A percentile compares a stretch with the other conserved stretches of the same genome.
Conservation (phyloP, 2,329 filamentous ascomycete species). For the Diplodia sapinea region DNA sequence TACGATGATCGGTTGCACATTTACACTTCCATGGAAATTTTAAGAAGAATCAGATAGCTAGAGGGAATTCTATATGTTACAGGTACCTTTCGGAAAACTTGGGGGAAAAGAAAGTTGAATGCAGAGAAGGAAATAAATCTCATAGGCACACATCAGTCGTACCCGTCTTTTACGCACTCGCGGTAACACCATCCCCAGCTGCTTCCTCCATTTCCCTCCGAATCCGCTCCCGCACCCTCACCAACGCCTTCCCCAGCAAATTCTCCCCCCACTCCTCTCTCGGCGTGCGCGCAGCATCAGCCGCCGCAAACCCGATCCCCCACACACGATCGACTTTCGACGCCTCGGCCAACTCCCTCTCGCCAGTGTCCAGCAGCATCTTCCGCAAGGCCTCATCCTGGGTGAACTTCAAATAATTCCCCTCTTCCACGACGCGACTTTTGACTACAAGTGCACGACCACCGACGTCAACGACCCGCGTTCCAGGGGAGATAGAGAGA, state of each 20-base stretch:
- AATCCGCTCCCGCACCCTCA: conserved; percentile 62
- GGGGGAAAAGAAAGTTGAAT: too few relatives aligned
- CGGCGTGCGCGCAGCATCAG: conserved; percentile 38
- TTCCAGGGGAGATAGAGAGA: too few relatives aligned
- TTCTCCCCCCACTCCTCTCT: conserved; percentile 67
- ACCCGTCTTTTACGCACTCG: too few relatives aligned
- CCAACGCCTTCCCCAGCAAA: conserved; percentile 66
- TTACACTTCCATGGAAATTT: too few relatives aligned
- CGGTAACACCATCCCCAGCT: neutral
- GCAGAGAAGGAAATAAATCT: too few relatives aligned
- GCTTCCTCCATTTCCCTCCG: conserved; percentile 33
- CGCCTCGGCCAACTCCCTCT: conserved; percentile 64
- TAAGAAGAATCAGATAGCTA: too few relatives aligned
- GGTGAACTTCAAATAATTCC: conserved; percentile 64
- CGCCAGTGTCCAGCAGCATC: conserved; percentile 63
- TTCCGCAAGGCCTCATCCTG: conserved; percentile 48
- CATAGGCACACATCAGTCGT: too few relatives aligned
- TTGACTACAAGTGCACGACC: conserved; percentile 23
- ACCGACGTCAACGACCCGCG: neutral
- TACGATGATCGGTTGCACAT: too few relatives aligned
- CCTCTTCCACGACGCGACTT: conserved; percentile 60
- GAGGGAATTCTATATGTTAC: too few relatives aligned
- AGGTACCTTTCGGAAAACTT: too few relatives aligned
- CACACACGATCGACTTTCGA: conserved; percentile 61
- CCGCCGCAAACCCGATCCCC: conserved; percentile 68